A percentile compares a stretch with the other conserved stretches of the same genome.
Conservation (phyloP, 2,329 filamentous ascomycete genomes). For the Blastomyces silverae region DNA sequence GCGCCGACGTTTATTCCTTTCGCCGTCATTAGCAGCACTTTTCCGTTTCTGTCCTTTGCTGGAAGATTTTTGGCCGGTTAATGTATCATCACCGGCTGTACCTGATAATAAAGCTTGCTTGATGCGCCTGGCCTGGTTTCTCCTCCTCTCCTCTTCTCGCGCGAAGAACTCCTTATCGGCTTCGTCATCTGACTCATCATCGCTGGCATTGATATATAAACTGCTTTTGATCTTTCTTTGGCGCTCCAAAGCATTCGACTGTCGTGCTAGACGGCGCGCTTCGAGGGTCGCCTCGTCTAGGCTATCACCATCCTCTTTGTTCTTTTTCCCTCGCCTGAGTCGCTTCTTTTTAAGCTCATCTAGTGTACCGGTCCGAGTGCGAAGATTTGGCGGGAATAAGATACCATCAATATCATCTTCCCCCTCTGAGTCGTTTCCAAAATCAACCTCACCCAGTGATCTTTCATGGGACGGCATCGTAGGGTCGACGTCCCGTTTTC, state of each 20-base stretch:
- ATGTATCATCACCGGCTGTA: slow-evolving; percentile 21
- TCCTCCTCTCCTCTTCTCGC: slow-evolving; percentile 61
- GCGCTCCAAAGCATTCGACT: slow-evolving; percentile 68
- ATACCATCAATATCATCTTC: slow-evolving; percentile 53
- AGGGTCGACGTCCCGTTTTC: slow-evolving; percentile 50
- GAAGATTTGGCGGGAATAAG: slow-evolving; percentile 57
- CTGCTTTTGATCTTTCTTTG: slow-evolving; percentile 74
- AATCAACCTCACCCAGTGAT: slow-evolving; percentile 47
- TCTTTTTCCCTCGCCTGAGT: slow-evolving; percentile 48
- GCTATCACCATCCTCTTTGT: slow-evolving; percentile 47
- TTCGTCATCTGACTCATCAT: slow-evolving; percentile 82
- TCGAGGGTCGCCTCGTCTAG: slow-evolving; percentile 56
- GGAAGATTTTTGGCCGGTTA: slow-evolving; percentile 21
- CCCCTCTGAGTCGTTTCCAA: slow-evolving; percentile 63
- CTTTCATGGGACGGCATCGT: slow-evolving; percentile 28
- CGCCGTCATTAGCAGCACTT: slow-evolving; percentile 6
- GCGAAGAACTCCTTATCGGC: slow-evolving; percentile 69
- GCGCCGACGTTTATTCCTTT: slow-evolving; percentile 14
- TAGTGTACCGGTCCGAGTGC: slow-evolving; percentile 45
- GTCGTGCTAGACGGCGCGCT: slow-evolving; percentile 55
- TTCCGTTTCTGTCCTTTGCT: slow-evolving; percentile 17
- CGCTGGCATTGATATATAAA: slow-evolving; percentile 71
- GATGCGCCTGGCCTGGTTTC: slow-evolving; percentile 48
- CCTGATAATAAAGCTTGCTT: slow-evolving; percentile 44
- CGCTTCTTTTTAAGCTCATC: slow-evolving; percentile 56